Base-by-base conservation (phyloP, 768 basidiomycete genomes). In the Termitomyces sp. region DNA sequence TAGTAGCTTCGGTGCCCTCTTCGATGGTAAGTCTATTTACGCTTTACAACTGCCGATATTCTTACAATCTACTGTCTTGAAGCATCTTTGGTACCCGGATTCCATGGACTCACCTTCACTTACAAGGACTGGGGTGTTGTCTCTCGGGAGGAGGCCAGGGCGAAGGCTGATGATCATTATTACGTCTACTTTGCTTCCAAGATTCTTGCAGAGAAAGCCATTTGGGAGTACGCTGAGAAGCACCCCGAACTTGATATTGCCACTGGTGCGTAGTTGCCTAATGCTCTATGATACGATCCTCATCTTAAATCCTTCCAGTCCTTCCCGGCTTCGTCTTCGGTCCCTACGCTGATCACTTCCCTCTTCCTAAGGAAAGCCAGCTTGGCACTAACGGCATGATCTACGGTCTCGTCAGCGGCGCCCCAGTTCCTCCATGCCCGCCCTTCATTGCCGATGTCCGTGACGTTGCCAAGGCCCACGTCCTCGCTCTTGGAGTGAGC, bases 131-230 rank as follows among this genome's bases (percentile, higher is more conserved):
- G 75, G 77, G 74, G 69, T 32, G 56, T 62, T 6, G 63, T 64
- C 13, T 68, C 71, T 9, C 57, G 63, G 16, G 71, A 74, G 46
- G 71, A 76, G 35, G 68, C 69, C 2, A 57, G 64, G 36, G 60
- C 60, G n/a, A 63, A 70, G 20, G 64, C 66, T 22, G 65, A 66
- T 0, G 59, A 67, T 45, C 66, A 67, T 10, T 66, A 66, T 35
- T 74, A 71, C 46, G 65, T 71, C 38, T 81, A 81, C 65, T 68
- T 71, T 38, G 70, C 71, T 13, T 69, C 76, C 14, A 81, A 81
- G 58, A 67, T 68, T 14, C 62, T 76, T 3, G 72, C 76, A 3
- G 79, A 81, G 62, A 62, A 63, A 28, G 74, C 76, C 0, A 67
- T 73, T 8, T 79, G 78, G 77, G 66, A 74, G 10, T 77, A 76